Conservation (phyloP, 2,329 filamentous ascomycete genomes). For the Clonostachys sp. region DNA sequence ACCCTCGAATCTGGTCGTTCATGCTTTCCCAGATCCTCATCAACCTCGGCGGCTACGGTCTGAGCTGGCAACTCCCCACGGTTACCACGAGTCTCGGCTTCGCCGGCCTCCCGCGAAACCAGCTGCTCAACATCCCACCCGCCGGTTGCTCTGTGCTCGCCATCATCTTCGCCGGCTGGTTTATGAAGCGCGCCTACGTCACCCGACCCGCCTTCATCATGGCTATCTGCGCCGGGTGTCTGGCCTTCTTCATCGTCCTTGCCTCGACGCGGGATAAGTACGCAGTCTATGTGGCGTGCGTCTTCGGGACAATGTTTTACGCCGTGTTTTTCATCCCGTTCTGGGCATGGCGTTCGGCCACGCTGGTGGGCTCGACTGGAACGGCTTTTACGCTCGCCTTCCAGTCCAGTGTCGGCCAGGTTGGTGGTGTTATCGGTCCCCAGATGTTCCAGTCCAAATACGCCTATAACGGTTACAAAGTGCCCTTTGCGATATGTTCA, state of each 20-base stretch:
- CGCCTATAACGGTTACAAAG: constrained; percentile 15
- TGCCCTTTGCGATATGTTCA: neutral
- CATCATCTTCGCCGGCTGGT: constrained; percentile 32
- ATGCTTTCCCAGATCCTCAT: constrained; percentile 35
- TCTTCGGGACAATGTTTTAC: constrained; percentile 35
- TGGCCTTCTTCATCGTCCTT: constrained; percentile 38
- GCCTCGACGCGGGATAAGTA: constrained; percentile 37
- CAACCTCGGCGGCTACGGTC: constrained; percentile 33
- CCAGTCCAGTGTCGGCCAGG: constrained; percentile 43
- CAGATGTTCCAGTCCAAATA: constrained; percentile 39
- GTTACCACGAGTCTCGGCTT: constrained; percentile 28
- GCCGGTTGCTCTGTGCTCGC: constrained; percentile 32
- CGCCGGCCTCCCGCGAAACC: constrained; percentile 38
- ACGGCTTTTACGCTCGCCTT: constrained; percentile 45
- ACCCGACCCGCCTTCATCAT: constrained; percentile 38
- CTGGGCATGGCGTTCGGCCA: constrained; percentile 46
- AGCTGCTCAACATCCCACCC: constrained; percentile 43
- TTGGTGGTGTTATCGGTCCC: constrained; percentile 40
- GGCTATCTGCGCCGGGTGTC: constrained; percentile 31
- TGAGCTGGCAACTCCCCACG: constrained; percentile 35
- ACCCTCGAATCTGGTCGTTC: constrained; percentile 38
- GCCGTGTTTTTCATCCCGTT: constrained; percentile 40
- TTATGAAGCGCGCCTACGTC: constrained; percentile 33
- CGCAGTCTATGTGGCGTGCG: constrained; percentile 38
- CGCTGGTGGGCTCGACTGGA: constrained; percentile 36